A percentile compares a stretch with the other conserved stretches of the same genome.
Conservation (phyloP, 805 yeast genomes). For the Yamadazyma nakazawae region DNA sequence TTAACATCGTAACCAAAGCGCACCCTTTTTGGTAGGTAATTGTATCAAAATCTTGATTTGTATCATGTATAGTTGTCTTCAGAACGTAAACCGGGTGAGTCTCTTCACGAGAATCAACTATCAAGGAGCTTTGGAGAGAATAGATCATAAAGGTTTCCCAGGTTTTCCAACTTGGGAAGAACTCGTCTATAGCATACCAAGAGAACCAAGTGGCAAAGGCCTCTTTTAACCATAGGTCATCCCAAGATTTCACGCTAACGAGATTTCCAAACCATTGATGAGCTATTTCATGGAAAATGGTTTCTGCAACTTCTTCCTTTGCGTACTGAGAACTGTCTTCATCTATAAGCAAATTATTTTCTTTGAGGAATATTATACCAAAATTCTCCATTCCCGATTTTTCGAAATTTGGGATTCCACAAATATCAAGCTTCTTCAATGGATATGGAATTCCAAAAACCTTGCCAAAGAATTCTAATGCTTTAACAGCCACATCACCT, state of each 20-base stretch:
- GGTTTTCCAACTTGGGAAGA: slow-evolving; percentile 81
- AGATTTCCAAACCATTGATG: slow-evolving; percentile 90
- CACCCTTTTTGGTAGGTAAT: slow-evolving; percentile 81
- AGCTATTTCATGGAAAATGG: slow-evolving; percentile 82
- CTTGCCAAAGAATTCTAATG: slow-evolving; percentile 67
- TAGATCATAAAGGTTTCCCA: slow-evolving; percentile 83
- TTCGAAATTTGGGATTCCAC: slow-evolving; percentile 76
- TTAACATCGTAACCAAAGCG: slow-evolving; percentile 71
- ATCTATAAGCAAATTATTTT: slow-evolving; percentile 44
- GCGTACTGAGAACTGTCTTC: slow-evolving; percentile 33
- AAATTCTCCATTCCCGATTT: slow-evolving; percentile 93
- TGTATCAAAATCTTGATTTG: slow-evolving; percentile 80
- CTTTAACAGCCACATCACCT: slow-evolving; percentile 70
- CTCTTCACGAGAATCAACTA: slow-evolving; percentile 72
- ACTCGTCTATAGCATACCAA: slow-evolving; percentile 72
- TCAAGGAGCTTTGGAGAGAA: slow-evolving; percentile 68
- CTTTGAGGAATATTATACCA: slow-evolving; percentile 71
- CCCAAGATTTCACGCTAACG: slow-evolving; percentile 92
- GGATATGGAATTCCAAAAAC: slow-evolving; percentile 73
- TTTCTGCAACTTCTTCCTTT: slow-evolving; percentile 73
- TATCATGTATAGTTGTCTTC: slow-evolving; percentile 70
- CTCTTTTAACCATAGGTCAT: slow-evolving; percentile 82
- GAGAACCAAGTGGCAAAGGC: slow-evolving; percentile 92
- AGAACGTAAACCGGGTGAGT: slow-evolving; percentile 86
- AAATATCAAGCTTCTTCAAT: slow-evolving; percentile 75